A percentile compares a stretch with the other conserved stretches of the same genome.
phyloP scores from a whole-genome alignment of 2,329 filamentous ascomycete genomes.

The Clarireedia homoeocarpa region DNA sequence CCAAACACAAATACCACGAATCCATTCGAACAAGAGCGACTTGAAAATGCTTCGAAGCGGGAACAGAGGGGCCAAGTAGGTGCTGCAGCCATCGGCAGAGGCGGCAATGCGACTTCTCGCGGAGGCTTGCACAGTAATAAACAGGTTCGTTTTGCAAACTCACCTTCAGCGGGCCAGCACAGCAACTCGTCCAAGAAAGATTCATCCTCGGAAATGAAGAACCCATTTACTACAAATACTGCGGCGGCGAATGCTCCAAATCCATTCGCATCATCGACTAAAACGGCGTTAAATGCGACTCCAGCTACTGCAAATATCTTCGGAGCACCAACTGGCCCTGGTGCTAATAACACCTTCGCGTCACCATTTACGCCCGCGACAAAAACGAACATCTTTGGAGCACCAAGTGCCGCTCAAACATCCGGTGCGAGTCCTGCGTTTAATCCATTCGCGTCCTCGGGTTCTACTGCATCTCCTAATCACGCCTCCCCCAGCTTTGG shows the following conservation, averaged over 20 bases:
- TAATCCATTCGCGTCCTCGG: constrained; percentile 10
- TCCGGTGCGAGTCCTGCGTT: constrained; percentile 3
- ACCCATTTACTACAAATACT: not conserved
- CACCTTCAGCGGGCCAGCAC: constrained; percentile 4
- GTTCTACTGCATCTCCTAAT: not conserved
- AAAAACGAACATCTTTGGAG: constrained; percentile 10
- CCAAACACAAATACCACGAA: constrained; percentile 13
- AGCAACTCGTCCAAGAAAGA: not conserved
- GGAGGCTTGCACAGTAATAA: constrained; percentile 18
- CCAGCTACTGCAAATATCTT: not conserved
- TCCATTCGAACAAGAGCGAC: constrained; percentile 26
- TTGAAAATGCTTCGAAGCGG: constrained; percentile 29
- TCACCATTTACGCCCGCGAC: constrained; percentile 1
- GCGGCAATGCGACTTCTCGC: constrained; percentile 16
- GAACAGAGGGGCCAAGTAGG: constrained; percentile 20
- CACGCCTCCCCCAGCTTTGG: not conserved
- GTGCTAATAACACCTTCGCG: not conserved
- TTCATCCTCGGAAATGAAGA: constrained; percentile 4
- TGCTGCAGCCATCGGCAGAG: constrained; percentile 16
- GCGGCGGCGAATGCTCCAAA: constrained; percentile 7
- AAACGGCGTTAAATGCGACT: not conserved
- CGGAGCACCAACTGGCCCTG: not conserved
- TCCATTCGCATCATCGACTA: constrained; percentile 12
- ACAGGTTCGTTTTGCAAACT: constrained; percentile 22
- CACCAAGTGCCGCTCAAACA: not conserved